Base-by-base conservation (phyloP, 768 basidiomycete species). In the Tremella yokohamensis region DNA sequence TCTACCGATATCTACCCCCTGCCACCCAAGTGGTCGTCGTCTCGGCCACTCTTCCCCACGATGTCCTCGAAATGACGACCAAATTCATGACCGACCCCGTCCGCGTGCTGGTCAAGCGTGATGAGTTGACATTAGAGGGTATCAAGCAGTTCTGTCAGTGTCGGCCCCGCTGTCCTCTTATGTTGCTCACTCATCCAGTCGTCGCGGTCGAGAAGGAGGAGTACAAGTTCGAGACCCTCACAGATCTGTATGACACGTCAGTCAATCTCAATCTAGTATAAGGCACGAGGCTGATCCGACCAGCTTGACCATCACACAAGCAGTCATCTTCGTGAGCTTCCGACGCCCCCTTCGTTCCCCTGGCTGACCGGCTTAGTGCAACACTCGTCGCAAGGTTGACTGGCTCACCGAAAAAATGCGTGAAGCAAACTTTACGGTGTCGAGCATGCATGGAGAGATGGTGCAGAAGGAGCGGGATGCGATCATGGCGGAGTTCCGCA, bases 361-460 rank as follows among this genome's bases (percentile, higher is more conserved):
- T 34, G 29, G 29, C 29, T 34, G 29, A 34, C 11, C 29, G 11
- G 4, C 29, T 34, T 6, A 34, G 29, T 98, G 94, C 81, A 97
- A 97, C 80, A 97, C 92, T 15, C 84, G 90, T 69, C 83, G 93
- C 80, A 98, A 97, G 87, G 93, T 97, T 62, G 93, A 97, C 78
- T 98, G 92, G 92, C 76, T 99, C 66, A 97, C 94, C 57, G 92
- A 98, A 79, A 98, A 97, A 79, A 94, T 98, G 89, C 86, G 91
- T 56, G 84, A 86, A n/a, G 89, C 90, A n/a, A 92, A 97, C 78
- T 99, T 97, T 77, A 97, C 94, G 26, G 93, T 97, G 39, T 93
- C 90, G 29, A 64, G 66, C 53, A 73, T 76, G 74, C 75, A 70
- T 57, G 92, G 91, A 52, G 92, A 94, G 76, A 94, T 94, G 91